These are phyloP conservation scores for Phytopythium montanum DNA, from an alignment of 352 stramenopile species.

Conservation along the genomic window DNA sequence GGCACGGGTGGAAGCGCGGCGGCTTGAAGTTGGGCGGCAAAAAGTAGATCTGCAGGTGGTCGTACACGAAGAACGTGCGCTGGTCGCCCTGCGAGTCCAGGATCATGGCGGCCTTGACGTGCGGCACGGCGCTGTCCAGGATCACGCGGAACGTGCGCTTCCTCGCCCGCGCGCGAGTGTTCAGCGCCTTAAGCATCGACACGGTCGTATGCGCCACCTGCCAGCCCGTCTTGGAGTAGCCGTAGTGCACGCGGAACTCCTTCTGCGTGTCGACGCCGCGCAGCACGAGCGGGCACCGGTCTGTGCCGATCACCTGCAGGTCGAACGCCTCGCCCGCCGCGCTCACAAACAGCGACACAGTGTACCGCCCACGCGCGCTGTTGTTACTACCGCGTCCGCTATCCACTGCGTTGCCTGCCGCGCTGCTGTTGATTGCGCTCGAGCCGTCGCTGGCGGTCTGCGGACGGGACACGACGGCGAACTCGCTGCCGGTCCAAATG, in stretches of 20 bases:
- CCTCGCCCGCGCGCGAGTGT: conserved; percentile 54
- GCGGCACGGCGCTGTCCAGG: conserved; percentile 74
- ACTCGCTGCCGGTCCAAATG: conserved; percentile 79
- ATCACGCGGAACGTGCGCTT: conserved; percentile 83
- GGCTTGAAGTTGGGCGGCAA: conserved; percentile 79
- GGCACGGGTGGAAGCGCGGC: conserved; percentile 66
- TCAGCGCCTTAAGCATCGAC: conserved; percentile 75
- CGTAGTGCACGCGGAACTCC: conserved; percentile 74
- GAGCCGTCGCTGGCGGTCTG: background rate
- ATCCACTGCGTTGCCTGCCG: conserved; percentile 8
- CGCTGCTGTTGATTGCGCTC: conserved; percentile 1
- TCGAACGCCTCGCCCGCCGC: conserved; percentile 76
- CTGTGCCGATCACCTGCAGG: conserved; percentile 76
- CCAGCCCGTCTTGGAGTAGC: conserved; percentile 76
- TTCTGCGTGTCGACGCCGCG: conserved; percentile 59
- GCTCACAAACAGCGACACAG: conserved; percentile 73
- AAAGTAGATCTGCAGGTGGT: conserved; percentile 80
- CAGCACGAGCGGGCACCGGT: conserved; percentile 52
- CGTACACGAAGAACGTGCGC: conserved; percentile 83
- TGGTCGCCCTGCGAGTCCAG: conserved; percentile 83
- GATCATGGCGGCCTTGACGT: conserved; percentile 86
- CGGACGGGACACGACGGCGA: conserved; percentile 64
- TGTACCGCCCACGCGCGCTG: conserved; percentile 43
- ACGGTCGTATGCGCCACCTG: conserved; percentile 80
- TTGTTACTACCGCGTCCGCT: conserved; percentile 1